phyloP scores from a whole-genome alignment of 768 basidiomycete species.

The Hypholoma sublateritium region DNA sequence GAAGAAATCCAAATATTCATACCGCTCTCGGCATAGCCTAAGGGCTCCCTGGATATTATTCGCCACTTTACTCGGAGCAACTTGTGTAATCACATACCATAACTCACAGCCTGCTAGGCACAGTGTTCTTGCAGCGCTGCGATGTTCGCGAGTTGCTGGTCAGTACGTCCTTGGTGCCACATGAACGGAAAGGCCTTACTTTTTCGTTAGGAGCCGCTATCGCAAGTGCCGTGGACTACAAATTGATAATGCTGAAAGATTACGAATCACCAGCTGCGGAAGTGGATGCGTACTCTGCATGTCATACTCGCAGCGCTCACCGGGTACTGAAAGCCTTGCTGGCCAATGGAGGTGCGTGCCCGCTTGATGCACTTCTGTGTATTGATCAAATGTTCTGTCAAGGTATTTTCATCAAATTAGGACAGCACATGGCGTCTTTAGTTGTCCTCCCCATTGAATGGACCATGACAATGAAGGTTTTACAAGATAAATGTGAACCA shows the following conservation, averaged over 20 bases:
- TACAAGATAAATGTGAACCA: constrained; percentile 93
- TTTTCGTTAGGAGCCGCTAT: constrained; percentile 55
- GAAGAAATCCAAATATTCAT: neutral
- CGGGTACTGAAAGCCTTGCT: constrained; percentile 82
- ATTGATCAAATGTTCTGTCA: neutral
- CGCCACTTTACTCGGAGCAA: constrained; percentile 33
- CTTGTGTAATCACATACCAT: constrained; percentile 56
- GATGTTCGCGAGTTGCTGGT: constrained; percentile 81
- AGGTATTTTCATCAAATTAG: constrained; percentile 88
- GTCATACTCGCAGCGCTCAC: constrained; percentile 81
- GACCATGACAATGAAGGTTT: constrained; percentile 49
- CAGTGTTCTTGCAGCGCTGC: constrained; percentile 64
- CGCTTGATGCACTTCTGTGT: neutral
- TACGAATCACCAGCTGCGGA: constrained; percentile 54
- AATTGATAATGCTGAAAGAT: constrained; percentile 55
- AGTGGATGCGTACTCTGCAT: constrained; percentile 62
- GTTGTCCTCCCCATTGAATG: constrained; percentile 52
- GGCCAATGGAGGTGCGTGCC: constrained; percentile 75
- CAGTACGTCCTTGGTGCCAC: constrained; percentile 22
- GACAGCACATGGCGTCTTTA: constrained; percentile 82
- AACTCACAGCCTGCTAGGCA: constrained; percentile 75
- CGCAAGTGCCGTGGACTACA: constrained; percentile 69
- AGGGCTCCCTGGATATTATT: constrained; percentile 32
- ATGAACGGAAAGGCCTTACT: neutral
- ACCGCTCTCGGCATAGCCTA: neutral